phyloP scores from a whole-genome alignment of 768 basidiomycete species.

The Myochromella boudieri region DNA sequence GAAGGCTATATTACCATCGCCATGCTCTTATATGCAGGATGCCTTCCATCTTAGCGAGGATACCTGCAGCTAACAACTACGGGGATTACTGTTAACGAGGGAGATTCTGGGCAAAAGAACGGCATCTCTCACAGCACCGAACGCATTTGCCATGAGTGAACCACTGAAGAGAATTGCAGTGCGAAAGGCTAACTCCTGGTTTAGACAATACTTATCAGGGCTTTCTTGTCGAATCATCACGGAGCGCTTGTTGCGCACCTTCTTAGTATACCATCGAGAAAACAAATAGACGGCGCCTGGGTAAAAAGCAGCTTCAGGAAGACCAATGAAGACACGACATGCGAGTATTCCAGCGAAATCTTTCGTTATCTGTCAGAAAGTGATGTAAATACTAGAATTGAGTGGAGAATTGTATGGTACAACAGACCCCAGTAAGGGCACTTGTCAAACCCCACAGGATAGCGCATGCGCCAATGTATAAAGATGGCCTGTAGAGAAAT shows the following conservation, averaged over 20 bases:
- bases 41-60: constrained; percentile 69
- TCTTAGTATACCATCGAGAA: constrained; percentile 56
- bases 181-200: constrained; percentile 64
- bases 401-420: no score
- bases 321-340: constrained; percentile 60
- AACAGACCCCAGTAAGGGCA: constrained; percentile 58
- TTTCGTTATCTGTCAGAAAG: constrained; percentile 54
- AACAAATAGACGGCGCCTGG: constrained; percentile 51
- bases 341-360: constrained; percentile 54
- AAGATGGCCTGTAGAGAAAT: constrained; percentile 46
- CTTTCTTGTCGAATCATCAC: no score
- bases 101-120: no score
- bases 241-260: constrained; percentile 43
- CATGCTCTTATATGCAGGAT: constrained; percentile 65
- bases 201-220: no score
- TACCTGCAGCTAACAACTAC: constrained; percentile 73
- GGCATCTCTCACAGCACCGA: constrained; percentile 57
- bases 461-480: constrained; percentile 61
- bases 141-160: constrained; percentile 63
- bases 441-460: constrained; percentile 65
- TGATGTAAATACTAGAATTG: no score
- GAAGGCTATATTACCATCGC: constrained; percentile 51
- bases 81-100: no score
- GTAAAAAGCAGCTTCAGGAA: constrained; percentile 69
- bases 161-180: constrained; percentile 63